Conservation (phyloP, 164 flowering plant genomes). For the Taxillus chinensis region DNA sequence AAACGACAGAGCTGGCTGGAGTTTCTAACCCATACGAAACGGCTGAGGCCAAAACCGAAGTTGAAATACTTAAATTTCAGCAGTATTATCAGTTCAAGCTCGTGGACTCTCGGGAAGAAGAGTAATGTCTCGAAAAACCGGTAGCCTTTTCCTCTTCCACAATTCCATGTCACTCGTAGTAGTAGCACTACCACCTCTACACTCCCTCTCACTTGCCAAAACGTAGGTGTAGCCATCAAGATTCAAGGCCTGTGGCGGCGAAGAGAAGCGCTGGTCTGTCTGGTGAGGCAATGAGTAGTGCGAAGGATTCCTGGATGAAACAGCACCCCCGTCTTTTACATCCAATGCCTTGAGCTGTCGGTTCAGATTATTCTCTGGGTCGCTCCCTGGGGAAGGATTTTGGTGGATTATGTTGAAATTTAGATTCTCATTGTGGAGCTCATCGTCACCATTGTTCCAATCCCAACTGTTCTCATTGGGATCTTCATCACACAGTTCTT, state of each 20-base stretch:
- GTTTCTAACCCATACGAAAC: too few relatives aligned
- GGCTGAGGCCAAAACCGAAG: too few relatives aligned
- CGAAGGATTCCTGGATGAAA: slow-evolving; percentile 14
- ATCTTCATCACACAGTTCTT: slow-evolving; percentile 11
- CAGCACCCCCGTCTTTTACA: slow-evolving; percentile 14
- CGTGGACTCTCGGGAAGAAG: slow-evolving; percentile 28
- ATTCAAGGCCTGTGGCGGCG: slow-evolving; percentile 13
- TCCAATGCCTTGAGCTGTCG: slow-evolving; percentile 17
- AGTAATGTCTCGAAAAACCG: slow-evolving; percentile 43
- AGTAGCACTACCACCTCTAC: neutral
- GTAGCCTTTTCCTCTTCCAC: slow-evolving; percentile 35
- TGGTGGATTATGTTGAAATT: slow-evolving; percentile 22
- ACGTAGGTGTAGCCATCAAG: slow-evolving; percentile 6
- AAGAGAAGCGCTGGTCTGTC: slow-evolving; percentile 13
- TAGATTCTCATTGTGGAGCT: slow-evolving; percentile 29
- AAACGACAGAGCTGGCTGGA: too few relatives aligned
- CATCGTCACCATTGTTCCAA: slow-evolving; percentile 11
- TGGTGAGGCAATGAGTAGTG: slow-evolving; percentile 30
- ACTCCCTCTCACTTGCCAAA: slow-evolving; percentile 8
- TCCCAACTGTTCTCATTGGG: neutral
- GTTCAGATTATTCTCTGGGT: slow-evolving; percentile 10
- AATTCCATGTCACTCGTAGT: neutral
- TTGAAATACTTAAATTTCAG: too few relatives aligned
- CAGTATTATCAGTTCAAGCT: slow-evolving; percentile 7
- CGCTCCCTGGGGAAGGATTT: slow-evolving; percentile 10